Conservation (phyloP, 108 stramenopile genomes). For the Aurantiochytrium sp. region DNA sequence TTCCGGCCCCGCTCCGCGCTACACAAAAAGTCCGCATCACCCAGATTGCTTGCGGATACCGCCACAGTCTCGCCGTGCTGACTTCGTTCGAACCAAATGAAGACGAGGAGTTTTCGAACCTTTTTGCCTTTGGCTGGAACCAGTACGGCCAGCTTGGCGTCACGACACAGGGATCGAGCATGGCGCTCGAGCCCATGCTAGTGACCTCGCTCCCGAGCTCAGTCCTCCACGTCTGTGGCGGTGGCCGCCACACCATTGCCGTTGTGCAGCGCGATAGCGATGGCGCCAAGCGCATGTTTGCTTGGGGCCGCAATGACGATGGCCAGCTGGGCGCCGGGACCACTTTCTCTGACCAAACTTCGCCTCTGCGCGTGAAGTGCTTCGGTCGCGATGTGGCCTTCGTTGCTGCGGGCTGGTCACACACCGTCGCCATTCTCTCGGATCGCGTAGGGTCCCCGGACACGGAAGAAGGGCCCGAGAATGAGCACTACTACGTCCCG, state of each 20-base stretch:
- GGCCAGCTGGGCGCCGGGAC: not conserved
- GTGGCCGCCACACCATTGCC: slow-evolving; percentile 1
- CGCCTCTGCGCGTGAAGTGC: not conserved
- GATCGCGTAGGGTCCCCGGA: not conserved
- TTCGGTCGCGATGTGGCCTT: not conserved
- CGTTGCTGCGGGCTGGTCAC: not conserved
- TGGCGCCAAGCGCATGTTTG: slow-evolving; percentile 7
- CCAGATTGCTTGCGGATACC: not conserved
- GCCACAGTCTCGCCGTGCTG: not conserved
- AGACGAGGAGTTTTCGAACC: not conserved
- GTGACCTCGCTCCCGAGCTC: not conserved
- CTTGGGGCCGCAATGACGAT: slow-evolving; percentile 7
- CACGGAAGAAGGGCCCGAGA: not conserved
- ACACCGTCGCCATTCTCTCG: not conserved
- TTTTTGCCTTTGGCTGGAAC: not conserved
- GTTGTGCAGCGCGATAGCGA: not conserved
- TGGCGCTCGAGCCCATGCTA: not conserved
- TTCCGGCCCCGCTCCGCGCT: not conserved
- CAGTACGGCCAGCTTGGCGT: not conserved
- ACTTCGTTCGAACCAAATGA: not conserved
- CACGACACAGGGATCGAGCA: not conserved
- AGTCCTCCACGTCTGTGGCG: not conserved
- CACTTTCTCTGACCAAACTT: not conserved
- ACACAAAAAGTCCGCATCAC: not conserved
- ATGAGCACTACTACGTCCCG: not conserved